Percentiles rank a stretch among this genome's conserved stretches.
Conservation (phyloP, 2,329 filamentous ascomycete species). For the Teratosphaeria pseudoeucalypti region DNA sequence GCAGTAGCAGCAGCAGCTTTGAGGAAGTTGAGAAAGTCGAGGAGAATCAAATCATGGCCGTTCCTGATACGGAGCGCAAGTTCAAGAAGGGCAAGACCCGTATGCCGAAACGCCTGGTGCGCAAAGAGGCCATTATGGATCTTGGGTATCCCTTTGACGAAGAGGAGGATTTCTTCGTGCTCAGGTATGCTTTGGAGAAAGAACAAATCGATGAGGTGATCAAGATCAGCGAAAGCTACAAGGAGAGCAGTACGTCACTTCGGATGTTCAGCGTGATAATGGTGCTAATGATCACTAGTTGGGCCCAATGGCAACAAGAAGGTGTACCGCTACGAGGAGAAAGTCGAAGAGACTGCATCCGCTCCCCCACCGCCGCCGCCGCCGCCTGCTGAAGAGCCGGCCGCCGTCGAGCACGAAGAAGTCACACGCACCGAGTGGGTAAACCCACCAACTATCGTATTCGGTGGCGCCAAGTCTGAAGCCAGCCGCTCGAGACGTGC, state of each 20-base stretch:
- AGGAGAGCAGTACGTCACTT: constrained; percentile 31
- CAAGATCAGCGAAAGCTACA: constrained; percentile 67
- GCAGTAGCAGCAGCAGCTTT: constrained; percentile 10
- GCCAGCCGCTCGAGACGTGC: constrained; percentile 12
- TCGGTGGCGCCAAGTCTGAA: constrained; percentile 9
- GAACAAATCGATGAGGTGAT: constrained; percentile 88
- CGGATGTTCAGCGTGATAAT: not conserved
- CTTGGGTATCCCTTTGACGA: constrained; percentile 78
- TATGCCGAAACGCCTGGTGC: constrained; percentile 71
- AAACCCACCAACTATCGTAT: constrained; percentile 26
- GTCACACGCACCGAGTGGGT: constrained; percentile 28
- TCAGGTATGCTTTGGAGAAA: constrained; percentile 76
- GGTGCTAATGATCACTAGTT: not conserved
- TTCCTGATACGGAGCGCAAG: constrained; percentile 10
- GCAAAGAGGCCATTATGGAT: constrained; percentile 69
- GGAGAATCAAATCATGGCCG: constrained; percentile 9
- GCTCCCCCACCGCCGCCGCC: constrained; percentile 10
- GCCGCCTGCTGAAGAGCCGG: constrained; percentile 4
- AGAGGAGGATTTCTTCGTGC: constrained; percentile 74
- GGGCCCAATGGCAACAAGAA: constrained; percentile 22
- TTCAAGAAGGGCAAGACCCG: constrained; percentile 72
- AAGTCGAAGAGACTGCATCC: constrained; percentile 9
- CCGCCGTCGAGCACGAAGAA: constrained; percentile 22
- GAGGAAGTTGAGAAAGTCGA: constrained; percentile 13
- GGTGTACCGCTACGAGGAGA: constrained; percentile 27